These are phyloP conservation scores for Colletotrichum sp. DNA, from an alignment of 2,329 filamentous ascomycete genomes.

Conservation along the genomic window DNA sequence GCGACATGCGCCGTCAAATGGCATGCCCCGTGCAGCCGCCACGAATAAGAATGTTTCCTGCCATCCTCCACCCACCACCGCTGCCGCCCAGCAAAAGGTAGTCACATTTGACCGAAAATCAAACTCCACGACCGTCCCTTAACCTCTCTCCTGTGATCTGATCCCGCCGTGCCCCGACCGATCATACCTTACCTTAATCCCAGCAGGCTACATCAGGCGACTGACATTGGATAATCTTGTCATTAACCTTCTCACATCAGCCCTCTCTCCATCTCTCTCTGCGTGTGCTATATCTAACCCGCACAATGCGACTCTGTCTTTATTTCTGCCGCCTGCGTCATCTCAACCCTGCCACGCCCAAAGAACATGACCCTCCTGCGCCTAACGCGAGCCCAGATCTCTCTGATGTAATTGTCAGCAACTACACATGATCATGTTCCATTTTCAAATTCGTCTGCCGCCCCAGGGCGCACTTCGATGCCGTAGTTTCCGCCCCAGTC, in stretches of 20 bases:
- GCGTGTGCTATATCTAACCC: not conserved
- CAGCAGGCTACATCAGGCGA: not conserved
- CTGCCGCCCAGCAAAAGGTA: conserved; percentile 1
- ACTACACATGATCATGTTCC: not conserved
- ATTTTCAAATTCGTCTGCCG: not conserved
- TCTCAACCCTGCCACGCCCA: not conserved
- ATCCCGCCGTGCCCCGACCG: not conserved
- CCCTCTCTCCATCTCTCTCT: not conserved
- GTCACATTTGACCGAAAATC: not conserved
- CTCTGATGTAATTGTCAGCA: not conserved
- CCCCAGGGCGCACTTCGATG: not conserved
- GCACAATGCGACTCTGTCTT: not conserved
- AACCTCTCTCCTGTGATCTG: not conserved
- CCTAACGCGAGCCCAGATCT: not conserved
- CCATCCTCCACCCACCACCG: not conserved
- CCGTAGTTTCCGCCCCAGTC: not conserved
- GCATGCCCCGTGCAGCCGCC: conserved; percentile 14
- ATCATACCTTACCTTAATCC: not conserved
- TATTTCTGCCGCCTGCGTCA: not conserved
- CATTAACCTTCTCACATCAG: not conserved
- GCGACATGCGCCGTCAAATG: conserved; percentile 21
- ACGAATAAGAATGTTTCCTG: conserved; percentile 13
- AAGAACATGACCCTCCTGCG: not conserved
- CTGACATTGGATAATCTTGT: not conserved
- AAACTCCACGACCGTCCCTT: not conserved